Evolutionary conservation across 305 asterid genomes (phyloP).

Genomic region (Fraxinus baroniana): DNA sequence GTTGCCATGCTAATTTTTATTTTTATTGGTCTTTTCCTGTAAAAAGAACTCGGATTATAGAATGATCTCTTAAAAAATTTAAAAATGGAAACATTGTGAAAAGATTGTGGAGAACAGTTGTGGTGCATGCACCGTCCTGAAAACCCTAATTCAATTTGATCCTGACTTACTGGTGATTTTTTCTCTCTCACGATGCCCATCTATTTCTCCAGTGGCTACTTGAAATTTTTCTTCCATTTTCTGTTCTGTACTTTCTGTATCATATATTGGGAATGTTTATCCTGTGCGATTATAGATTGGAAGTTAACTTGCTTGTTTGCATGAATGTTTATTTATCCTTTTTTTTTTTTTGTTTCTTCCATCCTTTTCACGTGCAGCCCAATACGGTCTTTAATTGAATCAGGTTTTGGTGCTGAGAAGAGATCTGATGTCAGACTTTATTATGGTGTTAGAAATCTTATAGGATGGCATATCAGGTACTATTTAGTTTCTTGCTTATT

Average conservation of each 20-base stretch:
- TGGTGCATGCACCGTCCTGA: neutral
- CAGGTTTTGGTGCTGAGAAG: slow-evolving; percentile 68
- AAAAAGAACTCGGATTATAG: neutral
- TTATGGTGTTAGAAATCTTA: slow-evolving; percentile 85
- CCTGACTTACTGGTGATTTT: slow-evolving; percentile 5
- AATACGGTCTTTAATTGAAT: slow-evolving; percentile 77
- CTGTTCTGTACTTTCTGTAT: neutral
- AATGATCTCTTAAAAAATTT: neutral
- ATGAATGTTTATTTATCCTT: neutral
- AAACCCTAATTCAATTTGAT: neutral
- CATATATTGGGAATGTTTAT: neutral
- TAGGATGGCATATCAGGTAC: slow-evolving; percentile 89
- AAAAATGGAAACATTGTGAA: neutral
- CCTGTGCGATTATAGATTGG: neutral
- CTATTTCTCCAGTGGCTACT: neutral
- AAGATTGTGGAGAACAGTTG: neutral
- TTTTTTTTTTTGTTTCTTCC: slow-evolving; percentile 9
- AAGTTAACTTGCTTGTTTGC: neutral
- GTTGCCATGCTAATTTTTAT: neutral
- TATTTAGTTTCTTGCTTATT: slow-evolving; percentile 10
- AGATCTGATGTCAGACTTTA: slow-evolving; percentile 84
- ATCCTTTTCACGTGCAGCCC: slow-evolving; percentile 52
- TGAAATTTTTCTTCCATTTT: neutral
- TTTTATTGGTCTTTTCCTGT: neutral
- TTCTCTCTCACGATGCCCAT: neutral